Base-by-base conservation (phyloP, 2,329 filamentous ascomycete genomes). In the Claviceps sp. region DNA sequence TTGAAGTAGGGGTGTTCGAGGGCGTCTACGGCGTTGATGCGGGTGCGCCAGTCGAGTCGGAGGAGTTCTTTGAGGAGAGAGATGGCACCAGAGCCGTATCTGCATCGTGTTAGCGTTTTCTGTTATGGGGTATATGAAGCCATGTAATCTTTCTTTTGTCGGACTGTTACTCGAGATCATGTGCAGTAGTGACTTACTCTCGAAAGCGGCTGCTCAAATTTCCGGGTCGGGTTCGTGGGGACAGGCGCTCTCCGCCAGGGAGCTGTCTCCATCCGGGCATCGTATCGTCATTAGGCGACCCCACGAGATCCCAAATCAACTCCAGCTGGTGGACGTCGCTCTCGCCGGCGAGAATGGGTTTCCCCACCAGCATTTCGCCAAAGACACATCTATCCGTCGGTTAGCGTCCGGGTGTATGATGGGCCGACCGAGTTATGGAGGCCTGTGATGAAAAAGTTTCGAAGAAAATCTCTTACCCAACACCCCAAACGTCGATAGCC, bases 401-500 rank as follows among this genome's bases (percentile, higher is more conserved):
- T 67, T 51, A 65, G 64, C 44, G 38, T 19, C n/a, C 19, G 1
- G n/a, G 19, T 13, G 38, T 22, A 13, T 14, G 24, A 43, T 14
- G 11, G 11, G 14, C 24, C 1, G 19, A 43, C 41, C 10, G 17
- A 42, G n/a, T 22, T 30, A 1, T 8, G 26, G 17, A 42, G 40
- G 13, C 8, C 7, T 11, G 8, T 5, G 8, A 19, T 26, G 34
- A 47, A 34, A 11, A 45, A 22, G 8, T 19, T 40, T 11, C 11
- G 11, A 26, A 19, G 26, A 13, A 4, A 14, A 14, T 14, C 50
- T 65, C 81, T 72, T 74, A 90, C 86, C 91, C 93, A 59, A 96
- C 91, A 60, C 93, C 93, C 93, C 93, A 98, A 70, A 98, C 82
- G 68, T 98, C 93, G 61, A 98, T 96, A 10, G 93, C 90, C 14